Base-by-base conservation (phyloP, 2,329 filamentous ascomycete genomes). In the Pseudocercospora crystallina region DNA sequence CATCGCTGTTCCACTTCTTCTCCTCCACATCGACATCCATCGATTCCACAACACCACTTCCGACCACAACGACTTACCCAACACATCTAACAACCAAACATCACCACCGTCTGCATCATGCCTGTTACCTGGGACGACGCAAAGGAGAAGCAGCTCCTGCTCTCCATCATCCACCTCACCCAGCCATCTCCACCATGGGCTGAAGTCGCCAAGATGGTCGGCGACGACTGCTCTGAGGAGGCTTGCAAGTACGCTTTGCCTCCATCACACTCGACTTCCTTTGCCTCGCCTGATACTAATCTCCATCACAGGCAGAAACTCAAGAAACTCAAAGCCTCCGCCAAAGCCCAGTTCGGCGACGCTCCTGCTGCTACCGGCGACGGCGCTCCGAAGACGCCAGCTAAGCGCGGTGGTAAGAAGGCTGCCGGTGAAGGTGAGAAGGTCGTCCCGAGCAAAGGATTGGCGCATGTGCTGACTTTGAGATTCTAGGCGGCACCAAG, bases 181-280 rank as follows among this genome's bases (percentile, higher is more conserved):
- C 38, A 44, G 36, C 45, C 50, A 20, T 35, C 50, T 5, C 35
- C 48, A 26, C 54, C 57, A 31, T 58, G 60, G 60, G 51, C 44
- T 11, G 37, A 52, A 13, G 39, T 52, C 44, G 49, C 49, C 12
- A 38, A 44, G 8, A 29, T 14, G 5, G 15, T 52, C 7, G 49
- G 38, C 33, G 43, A 43, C 12, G 49, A 35, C 13, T 31, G 17
- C 8, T 38, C 43, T 12, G 49, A 37, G n/a, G 38, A 52, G 31
- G 49, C 49, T 1, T 35, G 37, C 15, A 35, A 17, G 49, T 51
- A 47, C 31, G 43, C 36, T n/a, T 29, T 5, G 13, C 11, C 17
- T 14, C 30, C 12, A 15, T 32, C 8, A 17, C 13, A 9, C 32
- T 11, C 15, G 7, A n/a, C 34, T n/a, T 11, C 34, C n/a, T n/a